A percentile compares a stretch with the other conserved stretches of the same genome.
Conservation (phyloP, 176 grass and related monocot species). For the Oryza meyeriana region DNA sequence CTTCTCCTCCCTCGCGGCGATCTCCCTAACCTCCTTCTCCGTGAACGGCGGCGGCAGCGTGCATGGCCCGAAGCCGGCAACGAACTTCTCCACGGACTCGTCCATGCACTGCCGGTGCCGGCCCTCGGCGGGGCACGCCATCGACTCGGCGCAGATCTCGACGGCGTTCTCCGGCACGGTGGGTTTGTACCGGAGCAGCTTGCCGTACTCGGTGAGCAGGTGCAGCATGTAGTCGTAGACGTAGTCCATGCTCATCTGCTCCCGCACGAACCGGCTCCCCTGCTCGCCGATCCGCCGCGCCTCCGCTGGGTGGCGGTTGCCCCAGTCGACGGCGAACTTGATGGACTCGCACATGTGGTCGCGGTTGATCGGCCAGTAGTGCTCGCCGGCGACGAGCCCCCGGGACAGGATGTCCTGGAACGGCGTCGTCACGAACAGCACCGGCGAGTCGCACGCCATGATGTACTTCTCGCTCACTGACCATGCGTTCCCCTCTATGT, state of each 20-base stretch:
- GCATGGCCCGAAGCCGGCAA: constrained; percentile 33
- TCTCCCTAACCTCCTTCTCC: constrained; percentile 18
- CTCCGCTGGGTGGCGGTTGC: constrained; percentile 44
- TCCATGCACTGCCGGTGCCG: constrained; percentile 31
- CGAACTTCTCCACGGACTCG: constrained; percentile 37
- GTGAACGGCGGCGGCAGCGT: constrained; percentile 46
- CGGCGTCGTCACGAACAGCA: constrained; percentile 33
- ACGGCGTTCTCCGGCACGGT: constrained; percentile 41
- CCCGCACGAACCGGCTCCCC: constrained; percentile 48
- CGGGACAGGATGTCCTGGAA: constrained; percentile 57
- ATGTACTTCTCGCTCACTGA: constrained; percentile 73
- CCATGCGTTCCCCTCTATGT: constrained; percentile 51
- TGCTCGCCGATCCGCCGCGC: constrained; percentile 34
- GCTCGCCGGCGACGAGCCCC: constrained; percentile 43
- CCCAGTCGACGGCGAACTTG: constrained; percentile 57
- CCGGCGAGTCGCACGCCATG: constrained; percentile 52
- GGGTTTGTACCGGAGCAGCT: constrained; percentile 54
- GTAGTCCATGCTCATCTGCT: constrained; percentile 58
- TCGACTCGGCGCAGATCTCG: constrained; percentile 44
- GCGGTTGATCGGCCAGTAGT: constrained; percentile 58
- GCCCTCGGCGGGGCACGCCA: constrained; percentile 35
- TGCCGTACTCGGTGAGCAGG: constrained; percentile 56
- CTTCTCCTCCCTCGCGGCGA: background rate
- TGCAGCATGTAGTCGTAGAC: constrained; percentile 81
- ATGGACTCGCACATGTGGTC: constrained; percentile 48